Percentiles rank a stretch among this genome's conserved stretches.
These are phyloP conservation scores for Trametes maxima DNA, from an alignment of 768 basidiomycete genomes.

Conservation along the genomic window DNA sequence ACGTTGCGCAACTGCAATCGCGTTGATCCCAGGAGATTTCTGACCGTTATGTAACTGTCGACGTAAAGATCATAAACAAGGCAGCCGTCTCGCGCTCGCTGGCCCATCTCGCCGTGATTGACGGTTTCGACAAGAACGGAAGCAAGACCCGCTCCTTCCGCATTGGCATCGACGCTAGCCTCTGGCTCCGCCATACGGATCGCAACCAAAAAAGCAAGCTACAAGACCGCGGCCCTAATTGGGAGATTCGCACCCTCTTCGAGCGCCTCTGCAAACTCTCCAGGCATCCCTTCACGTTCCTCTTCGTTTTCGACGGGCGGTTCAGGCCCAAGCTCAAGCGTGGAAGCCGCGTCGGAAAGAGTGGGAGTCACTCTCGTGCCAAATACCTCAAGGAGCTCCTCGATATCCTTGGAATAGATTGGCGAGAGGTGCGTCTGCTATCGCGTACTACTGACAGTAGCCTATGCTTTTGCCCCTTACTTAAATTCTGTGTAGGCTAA, in stretches of 20 bases:
- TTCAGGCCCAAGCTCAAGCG: constrained; percentile 45
- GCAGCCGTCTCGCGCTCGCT: constrained; percentile 42
- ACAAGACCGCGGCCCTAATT: constrained; percentile 39
- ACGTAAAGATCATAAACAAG: constrained; percentile 40
- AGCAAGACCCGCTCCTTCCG: constrained; percentile 40
- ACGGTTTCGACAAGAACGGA: constrained; percentile 43
- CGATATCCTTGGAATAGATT: constrained; percentile 32
- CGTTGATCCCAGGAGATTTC: not conserved
- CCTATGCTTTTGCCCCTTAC: not conserved
- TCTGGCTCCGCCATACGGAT: constrained; percentile 37
- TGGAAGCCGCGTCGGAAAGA: constrained; percentile 34
- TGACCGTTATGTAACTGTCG: not conserved
- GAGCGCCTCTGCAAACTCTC: constrained; percentile 43
- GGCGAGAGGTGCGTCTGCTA: constrained; percentile 28
- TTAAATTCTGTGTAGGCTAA: constrained; percentile 35
- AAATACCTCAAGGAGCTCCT: constrained; percentile 27
- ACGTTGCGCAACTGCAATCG: not conserved
- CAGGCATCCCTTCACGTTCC: constrained; percentile 41
- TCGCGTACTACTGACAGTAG: too few relatives aligned
- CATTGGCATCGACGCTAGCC: constrained; percentile 46
- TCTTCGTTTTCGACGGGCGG: constrained; percentile 52
- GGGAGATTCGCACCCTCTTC: constrained; percentile 47
- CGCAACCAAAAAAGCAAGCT: constrained; percentile 13
- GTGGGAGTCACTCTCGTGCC: constrained; percentile 28
- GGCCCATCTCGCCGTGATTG: constrained; percentile 38